Evolutionary conservation across 2,329 filamentous ascomycete genomes (phyloP).

Genomic region (Immersiporthe knoxdaviesiana): DNA sequence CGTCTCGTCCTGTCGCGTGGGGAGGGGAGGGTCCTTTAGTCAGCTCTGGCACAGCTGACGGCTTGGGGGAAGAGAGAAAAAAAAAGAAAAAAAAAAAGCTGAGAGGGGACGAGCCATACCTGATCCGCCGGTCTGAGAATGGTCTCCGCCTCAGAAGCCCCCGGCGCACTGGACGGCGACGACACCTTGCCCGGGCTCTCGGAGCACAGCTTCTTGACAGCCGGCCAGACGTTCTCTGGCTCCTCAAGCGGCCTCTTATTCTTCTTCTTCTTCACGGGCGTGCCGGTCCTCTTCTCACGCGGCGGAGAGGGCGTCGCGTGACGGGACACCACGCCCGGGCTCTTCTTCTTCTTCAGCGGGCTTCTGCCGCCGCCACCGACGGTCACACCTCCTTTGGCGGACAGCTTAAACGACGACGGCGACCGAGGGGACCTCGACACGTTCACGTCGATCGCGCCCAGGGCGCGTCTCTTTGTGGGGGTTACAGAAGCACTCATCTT

Average conservation of each 20-base stretch:
- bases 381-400: neutral
- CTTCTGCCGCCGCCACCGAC: constrained; percentile 11
- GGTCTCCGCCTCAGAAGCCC: neutral
- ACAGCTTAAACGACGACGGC: constrained; percentile 32
- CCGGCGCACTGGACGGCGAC: neutral
- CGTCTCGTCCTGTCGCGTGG: constrained; percentile 22
- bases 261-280: constrained; percentile 29
- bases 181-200: constrained; percentile 23
- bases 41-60: neutral
- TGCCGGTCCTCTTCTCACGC: constrained; percentile 7
- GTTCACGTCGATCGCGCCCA: constrained; percentile 52
- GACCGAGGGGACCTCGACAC: constrained; percentile 30
- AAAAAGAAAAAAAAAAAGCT: too few species aligned
- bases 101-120: constrained; percentile 6
- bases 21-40: neutral
- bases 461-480: constrained; percentile 53
- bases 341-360: constrained; percentile 28
- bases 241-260: constrained; percentile 27
- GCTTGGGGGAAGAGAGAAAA: too few species aligned
- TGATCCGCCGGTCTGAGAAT: constrained; percentile 3
- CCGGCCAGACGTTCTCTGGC: constrained; percentile 6
- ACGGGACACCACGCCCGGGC: constrained; percentile 7
- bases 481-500: constrained; percentile 37
- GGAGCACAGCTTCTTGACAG: constrained; percentile 33
- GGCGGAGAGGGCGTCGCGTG: constrained; percentile 26